phyloP scores from a whole-genome alignment of 208 protist species.

The Leishmania braziliensis region DNA sequence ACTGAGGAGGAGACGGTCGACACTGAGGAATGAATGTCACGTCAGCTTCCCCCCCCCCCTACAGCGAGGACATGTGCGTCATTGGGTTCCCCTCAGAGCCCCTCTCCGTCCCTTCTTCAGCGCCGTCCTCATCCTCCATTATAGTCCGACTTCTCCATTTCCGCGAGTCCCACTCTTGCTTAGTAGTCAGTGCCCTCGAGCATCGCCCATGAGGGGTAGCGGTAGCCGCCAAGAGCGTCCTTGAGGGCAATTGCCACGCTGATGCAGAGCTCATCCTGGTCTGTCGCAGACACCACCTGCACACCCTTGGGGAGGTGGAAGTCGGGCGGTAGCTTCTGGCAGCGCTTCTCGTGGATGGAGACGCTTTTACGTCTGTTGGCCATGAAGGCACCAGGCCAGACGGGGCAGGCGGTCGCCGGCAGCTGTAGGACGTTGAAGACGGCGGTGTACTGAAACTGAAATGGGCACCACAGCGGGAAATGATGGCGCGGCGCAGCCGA shows the following conservation, averaged over 20 bases:
- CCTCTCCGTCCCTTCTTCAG: neutral
- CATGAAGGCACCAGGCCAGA: slow-evolving; percentile 57
- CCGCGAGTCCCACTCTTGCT: neutral
- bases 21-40: neutral
- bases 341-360: slow-evolving; percentile 32
- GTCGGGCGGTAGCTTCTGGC: slow-evolving; percentile 39
- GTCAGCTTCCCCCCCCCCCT: neutral
- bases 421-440: slow-evolving; percentile 88
- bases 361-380: slow-evolving; percentile 26
- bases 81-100: neutral
- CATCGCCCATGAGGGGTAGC: slow-evolving; percentile 78
- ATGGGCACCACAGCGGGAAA: slow-evolving; percentile 60
- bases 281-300: slow-evolving; percentile 68
- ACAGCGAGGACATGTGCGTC: neutral
- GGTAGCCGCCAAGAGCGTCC: slow-evolving; percentile 71
- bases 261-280: slow-evolving; percentile 75
- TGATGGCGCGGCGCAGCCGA: slow-evolving; percentile 73
- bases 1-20: neutral
- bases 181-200: slow-evolving; percentile 53
- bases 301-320: slow-evolving; percentile 85
- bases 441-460: slow-evolving; percentile 89
- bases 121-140: slow-evolving; percentile 2
- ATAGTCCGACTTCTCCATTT: neutral
- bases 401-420: slow-evolving; percentile 70
- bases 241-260: slow-evolving; percentile 67